Conservation (phyloP, 768 basidiomycete species). For the Trametes villosa region DNA sequence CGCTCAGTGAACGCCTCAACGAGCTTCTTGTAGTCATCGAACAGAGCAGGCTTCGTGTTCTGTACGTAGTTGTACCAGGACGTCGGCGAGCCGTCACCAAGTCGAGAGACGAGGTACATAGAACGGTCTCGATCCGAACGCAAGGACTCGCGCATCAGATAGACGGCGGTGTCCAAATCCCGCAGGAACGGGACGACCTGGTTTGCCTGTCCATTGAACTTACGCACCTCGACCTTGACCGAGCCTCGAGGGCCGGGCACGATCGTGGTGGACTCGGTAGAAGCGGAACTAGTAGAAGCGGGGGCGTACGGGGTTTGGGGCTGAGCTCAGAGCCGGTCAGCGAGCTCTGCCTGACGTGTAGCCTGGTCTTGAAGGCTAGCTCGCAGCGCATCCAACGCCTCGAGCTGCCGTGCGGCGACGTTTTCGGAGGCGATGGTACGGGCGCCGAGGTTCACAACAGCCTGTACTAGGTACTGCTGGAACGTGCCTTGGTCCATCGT, state of each 20-base stretch:
- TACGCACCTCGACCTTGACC: background rate
- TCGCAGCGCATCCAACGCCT: background rate
- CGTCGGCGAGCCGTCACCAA: constrained; percentile 5
- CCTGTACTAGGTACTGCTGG: background rate
- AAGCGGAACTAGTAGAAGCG: background rate
- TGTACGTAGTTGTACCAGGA: constrained; percentile 2
- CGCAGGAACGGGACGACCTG: constrained; percentile 2
- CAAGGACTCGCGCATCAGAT: background rate
- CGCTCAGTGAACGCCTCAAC: background rate
- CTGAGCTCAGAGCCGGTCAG: background rate
- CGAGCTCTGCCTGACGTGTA: background rate
- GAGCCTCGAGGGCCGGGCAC: background rate
- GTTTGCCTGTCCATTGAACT: constrained; percentile 3
- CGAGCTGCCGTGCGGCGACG: background rate
- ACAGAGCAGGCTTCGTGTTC: background rate
- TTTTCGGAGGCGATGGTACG: background rate
- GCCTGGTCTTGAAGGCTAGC: background rate
- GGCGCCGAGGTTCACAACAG: background rate
- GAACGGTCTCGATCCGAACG: background rate
- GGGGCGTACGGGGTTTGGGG: background rate
- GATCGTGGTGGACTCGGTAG: background rate
- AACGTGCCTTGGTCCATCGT: constrained; percentile 13
- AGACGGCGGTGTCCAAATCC: constrained; percentile 1
- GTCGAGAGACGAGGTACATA: background rate
- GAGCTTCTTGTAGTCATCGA: constrained; percentile 5